Evolutionary conservation across 768 basidiomycete genomes (phyloP), one percentile per base, ranked within the genome.

Genomic region (Phanerochaete sordida): DNA sequence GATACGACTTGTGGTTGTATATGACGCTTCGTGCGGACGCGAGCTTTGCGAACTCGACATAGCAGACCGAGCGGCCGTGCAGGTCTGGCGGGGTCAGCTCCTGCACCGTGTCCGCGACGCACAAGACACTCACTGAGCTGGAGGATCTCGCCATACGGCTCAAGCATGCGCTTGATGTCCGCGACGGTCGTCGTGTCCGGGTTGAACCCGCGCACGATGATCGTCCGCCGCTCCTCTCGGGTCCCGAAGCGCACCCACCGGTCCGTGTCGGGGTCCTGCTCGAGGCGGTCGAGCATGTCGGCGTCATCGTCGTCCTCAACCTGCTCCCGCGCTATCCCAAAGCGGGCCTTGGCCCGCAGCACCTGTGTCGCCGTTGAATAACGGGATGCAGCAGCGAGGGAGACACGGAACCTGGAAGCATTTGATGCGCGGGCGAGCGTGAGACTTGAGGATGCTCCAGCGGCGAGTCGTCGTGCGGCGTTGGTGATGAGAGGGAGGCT

Each of bases 81-180:
- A 54, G 15, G 35, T 54, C 53, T 54, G 15, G 5, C 37, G 39
- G 16, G 13, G 53, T n/a, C n/a, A n/a, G n/a, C n/a, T n/a, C n/a
- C n/a, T n/a, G n/a, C n/a, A n/a, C n/a, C n/a, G n/a, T n/a, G n/a
- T n/a, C n/a, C n/a, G n/a, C n/a, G n/a, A n/a, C n/a, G n/a, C n/a
- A n/a, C n/a, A n/a, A n/a, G n/a, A n/a, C n/a, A 43, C 53, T 15
- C 53, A 54, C 53, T 54, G 24, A 54, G 33, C 35, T 39, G 35
- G 35, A 12, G 23, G 23, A 54, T 43, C 37, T 7, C 37, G 1
- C 53, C 53, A 15, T 35, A 54, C 35, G 33, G 37, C 23, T 54
- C 23, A 19, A 54, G 23, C 16, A 43, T 24, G 19, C 27, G 21
- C 35, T 43, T 37, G 35, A 54, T 54, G 21, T 54, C 53, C 13